Evolutionary conservation across 2,329 filamentous ascomycete species (phyloP).

Genomic region (Penicillium griseofulvum): DNA sequence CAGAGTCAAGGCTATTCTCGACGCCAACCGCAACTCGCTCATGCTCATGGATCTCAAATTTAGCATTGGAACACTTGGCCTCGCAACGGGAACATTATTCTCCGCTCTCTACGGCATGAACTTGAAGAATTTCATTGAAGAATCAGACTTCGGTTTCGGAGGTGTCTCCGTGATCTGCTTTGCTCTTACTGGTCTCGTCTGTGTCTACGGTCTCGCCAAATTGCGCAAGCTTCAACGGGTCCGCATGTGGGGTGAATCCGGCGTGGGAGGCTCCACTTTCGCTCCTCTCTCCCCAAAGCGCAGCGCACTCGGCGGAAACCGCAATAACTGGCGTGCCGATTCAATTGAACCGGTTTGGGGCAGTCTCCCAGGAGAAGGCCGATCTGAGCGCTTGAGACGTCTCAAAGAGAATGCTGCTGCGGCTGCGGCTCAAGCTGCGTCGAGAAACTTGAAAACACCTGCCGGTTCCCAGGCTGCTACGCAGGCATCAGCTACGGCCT

Average conservation of each 20-base stretch:
- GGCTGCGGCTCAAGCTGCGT: conserved; percentile 21
- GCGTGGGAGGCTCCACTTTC: conserved; percentile 34
- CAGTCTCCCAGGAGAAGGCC: conserved; percentile 39
- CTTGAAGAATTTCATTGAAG: conserved; percentile 96
- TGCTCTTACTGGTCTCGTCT: conserved; percentile 71
- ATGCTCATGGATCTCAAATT: conserved; percentile 98
- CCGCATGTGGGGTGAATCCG: conserved; percentile 72
- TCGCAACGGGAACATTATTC: conserved; percentile 90
- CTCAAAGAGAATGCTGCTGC: conserved; percentile 33
- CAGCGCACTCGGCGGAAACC: conserved; percentile 23
- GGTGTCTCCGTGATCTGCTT: conserved; percentile 70
- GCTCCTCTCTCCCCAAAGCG: conserved; percentile 28
- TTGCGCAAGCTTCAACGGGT: conserved; percentile 83
- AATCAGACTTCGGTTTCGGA: conserved; percentile 81
- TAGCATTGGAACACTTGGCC: conserved; percentile 89
- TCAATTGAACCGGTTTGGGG: conserved; percentile 43
- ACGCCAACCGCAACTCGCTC: conserved; percentile 95
- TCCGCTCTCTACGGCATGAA: conserved; percentile 99
- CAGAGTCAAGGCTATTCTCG: conserved; percentile 92
- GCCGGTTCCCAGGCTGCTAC: conserved; percentile 8
- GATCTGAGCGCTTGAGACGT: conserved; percentile 38
- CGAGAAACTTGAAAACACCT: conserved; percentile 7
- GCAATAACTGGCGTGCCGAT: conserved; percentile 45
- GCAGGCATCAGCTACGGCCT: conserved; percentile 6
- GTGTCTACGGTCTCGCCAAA: conserved; percentile 78